Evolutionary conservation across 805 yeast genomes (phyloP), one percentile per base, ranked within the genome.

Genomic region (Zygosaccharomyces gambellarensis): DNA sequence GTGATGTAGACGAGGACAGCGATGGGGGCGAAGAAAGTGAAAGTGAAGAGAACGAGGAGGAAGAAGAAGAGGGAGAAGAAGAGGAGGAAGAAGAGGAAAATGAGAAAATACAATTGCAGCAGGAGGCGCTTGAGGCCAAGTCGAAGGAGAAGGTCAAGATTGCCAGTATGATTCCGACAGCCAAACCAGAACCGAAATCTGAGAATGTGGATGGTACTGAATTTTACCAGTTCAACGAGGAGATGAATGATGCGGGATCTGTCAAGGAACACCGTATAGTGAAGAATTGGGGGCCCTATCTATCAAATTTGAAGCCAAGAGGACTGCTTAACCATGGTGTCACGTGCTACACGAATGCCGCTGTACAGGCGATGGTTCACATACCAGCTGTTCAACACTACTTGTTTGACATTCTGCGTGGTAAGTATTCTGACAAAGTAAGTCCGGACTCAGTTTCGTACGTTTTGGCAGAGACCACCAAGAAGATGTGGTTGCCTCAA

Each of bases 311-410:
- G 36, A 75, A 76, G 31, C 84, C 84, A n/a, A 57, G 69, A 25
- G 99, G 99, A 0, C 72, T 92, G 44, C 68, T 86, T 44, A 92
- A 92, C 67, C 90, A 85, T 57, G 97, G 97, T 36, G 98, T 94
- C 41, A 92, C 98, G 3, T 92, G 99, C 67, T 92, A 92, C 70
- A 90, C 92, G 79, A 92, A 94, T 67, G 85, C 96, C 5, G 97
- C 97, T 1, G 83, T 94, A 23, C 98, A 92, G 71, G 83, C 95
- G 1, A 71, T 94, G 74, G 70, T 90, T 31, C 99, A 92, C 62
- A 81, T 90, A 17, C 97, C 99, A 6, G 95, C 97, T 4, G 68
- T 92, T 48, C 87, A 86, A 59, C 92, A 88, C 64, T 94, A 90
- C 63, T 71, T 94, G 47, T 72, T 75, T 38, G 90, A 86, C 50